Conservation (phyloP, 2,329 filamentous ascomycete genomes). For the Phoma herbarum region DNA sequence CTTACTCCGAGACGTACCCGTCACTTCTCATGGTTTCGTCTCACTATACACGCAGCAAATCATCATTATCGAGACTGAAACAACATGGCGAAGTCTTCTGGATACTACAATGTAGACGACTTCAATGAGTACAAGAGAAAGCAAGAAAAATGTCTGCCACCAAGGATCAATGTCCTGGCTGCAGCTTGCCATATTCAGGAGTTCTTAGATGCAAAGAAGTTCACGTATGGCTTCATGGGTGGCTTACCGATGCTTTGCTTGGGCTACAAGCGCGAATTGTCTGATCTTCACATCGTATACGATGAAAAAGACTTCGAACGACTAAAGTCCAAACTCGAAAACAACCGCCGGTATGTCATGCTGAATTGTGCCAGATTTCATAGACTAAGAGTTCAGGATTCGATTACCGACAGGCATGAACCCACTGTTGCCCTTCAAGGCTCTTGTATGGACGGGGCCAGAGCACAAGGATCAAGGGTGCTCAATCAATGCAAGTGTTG, state of each 20-base stretch:
- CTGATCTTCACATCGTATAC: constrained; percentile 46
- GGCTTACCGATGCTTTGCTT: constrained; percentile 46
- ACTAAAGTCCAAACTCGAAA: constrained; percentile 40
- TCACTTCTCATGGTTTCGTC: not conserved
- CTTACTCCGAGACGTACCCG: not conserved
- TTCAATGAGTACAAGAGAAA: constrained; percentile 34
- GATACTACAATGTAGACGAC: constrained; percentile 38
- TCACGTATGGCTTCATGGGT: constrained; percentile 44
- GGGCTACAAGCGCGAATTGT: constrained; percentile 42
- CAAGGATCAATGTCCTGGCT: constrained; percentile 39
- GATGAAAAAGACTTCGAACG: constrained; percentile 43
- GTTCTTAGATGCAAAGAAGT: constrained; percentile 45
- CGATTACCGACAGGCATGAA: constrained; percentile 43
- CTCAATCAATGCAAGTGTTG: constrained; percentile 37
- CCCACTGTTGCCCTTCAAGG: constrained; percentile 40
- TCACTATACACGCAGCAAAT: not conserved
- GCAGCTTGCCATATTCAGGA: constrained; percentile 40
- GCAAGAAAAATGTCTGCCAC: constrained; percentile 29
- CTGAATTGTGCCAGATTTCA: no score
- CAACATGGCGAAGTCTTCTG: constrained; percentile 32
- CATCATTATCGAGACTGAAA: not conserved
- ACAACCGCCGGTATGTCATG: constrained; percentile 37
- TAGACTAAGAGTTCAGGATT: constrained; percentile 35
- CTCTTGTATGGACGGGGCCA: constrained; percentile 46
- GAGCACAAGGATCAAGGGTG: constrained; percentile 40